Evolutionary conservation across 2,329 filamentous ascomycete species (phyloP), one percentile per base, ranked within the genome.

Genomic region (Clarireedia hainanense): DNA sequence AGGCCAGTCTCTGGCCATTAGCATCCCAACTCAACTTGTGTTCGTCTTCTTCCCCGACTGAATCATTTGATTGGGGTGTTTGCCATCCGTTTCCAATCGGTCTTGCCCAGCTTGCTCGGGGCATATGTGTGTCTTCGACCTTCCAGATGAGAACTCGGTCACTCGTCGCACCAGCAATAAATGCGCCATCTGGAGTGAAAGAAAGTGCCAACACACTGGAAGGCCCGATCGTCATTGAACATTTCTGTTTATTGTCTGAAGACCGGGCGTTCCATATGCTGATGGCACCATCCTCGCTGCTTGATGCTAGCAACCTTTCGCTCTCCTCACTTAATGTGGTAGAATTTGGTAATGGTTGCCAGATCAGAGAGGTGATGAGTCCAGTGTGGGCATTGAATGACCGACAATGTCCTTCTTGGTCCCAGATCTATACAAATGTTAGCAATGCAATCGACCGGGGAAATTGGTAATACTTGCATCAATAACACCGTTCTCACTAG

Each of bases 121-220:
- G 83, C 47, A 83, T 74, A 26, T 74, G 71, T 47, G 78, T 73
- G 52, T 81, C 82, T 58, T 79, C 80, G 12, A 84, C 77, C 65
- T 84, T 85, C 81, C 83, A 86, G 47, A 86, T 83, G 40, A 84
- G 69, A 14, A 85, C 79, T 56, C 75, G 76, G 36, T 78, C 76
- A 20, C 75, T 75, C 0, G 81, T 84, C 5, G 80, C 82, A 4
- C 80, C 81, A 0, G 83, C 83, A 51, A 86, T 77, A 61, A 83
- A 84, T 20, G 76, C 76, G 1, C 83, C 83, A 58, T 85, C 81
- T 0, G 83, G 82, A 0, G 81, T 84, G 58, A 85, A 85, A 1
- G 82, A 75, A 2, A 85, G 72, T 24, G 78, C 77, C 42, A 83
- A 76, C 46, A 85, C 78, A 6, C 80, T 76, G 10, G 27, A 40